A percentile compares a stretch with the other conserved stretches of the same genome.
Evolutionary conservation across 805 yeast genomes (phyloP).

Genomic region (Candida fluviatilis): DNA sequence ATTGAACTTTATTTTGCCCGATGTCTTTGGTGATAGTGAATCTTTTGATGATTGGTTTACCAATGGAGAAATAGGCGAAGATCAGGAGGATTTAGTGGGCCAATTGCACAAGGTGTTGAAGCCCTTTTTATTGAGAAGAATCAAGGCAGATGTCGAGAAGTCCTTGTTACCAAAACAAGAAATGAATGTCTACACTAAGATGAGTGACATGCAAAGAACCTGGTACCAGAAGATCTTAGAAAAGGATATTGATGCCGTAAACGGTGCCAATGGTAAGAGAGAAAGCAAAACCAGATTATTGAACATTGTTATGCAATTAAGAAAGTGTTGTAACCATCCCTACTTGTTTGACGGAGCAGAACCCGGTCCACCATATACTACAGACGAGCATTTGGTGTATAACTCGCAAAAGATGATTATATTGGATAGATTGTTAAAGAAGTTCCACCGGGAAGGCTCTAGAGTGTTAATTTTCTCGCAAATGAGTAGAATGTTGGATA

Average conservation of each 20-base stretch:
- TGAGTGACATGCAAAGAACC: slow-evolving; percentile 74
- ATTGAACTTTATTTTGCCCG: slow-evolving; percentile 71
- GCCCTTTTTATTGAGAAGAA: slow-evolving; percentile 73
- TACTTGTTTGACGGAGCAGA: slow-evolving; percentile 84
- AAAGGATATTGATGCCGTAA: slow-evolving; percentile 80
- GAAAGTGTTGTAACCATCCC: slow-evolving; percentile 85
- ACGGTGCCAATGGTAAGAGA: slow-evolving; percentile 71
- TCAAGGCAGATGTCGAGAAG: slow-evolving; percentile 78
- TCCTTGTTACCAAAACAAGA: slow-evolving; percentile 73
- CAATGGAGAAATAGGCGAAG: slow-evolving; percentile 25
- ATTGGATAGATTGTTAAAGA: slow-evolving; percentile 61
- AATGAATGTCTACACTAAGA: slow-evolving; percentile 65
- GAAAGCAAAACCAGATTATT: slow-evolving; percentile 73
- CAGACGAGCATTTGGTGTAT: slow-evolving; percentile 76
- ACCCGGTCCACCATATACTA: slow-evolving; percentile 85
- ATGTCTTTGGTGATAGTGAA: slow-evolving; percentile 68
- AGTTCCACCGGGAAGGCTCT: slow-evolving; percentile 64
- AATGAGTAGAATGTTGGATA: slow-evolving; percentile 79
- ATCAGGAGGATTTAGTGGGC: slow-evolving; percentile 51
- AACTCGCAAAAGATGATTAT: slow-evolving; percentile 72
- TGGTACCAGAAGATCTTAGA: slow-evolving; percentile 77
- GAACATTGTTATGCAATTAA: slow-evolving; percentile 79
- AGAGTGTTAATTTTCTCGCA: slow-evolving; percentile 78
- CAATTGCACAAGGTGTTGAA: slow-evolving; percentile 73
- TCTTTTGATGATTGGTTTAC: slow-evolving; percentile 75